Percentiles rank a stretch among this genome's conserved stretches.
These are phyloP conservation scores for Emmonsiellopsis sp. DNA, from an alignment of 2,329 filamentous ascomycete genomes.

Conservation along the genomic window DNA sequence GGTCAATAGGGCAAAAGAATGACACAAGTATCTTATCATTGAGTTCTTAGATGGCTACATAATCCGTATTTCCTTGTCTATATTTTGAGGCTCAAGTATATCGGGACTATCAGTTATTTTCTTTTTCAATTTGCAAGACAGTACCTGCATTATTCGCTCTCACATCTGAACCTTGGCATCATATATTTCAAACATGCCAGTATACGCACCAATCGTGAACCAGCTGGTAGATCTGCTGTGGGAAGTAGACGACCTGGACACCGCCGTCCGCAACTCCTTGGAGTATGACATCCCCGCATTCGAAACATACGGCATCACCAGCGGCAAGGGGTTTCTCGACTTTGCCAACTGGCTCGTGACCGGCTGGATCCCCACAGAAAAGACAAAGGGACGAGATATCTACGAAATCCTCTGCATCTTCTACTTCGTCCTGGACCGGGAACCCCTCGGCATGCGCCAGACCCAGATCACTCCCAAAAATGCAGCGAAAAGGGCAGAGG, in stretches of 20 bases:
- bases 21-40: too few species aligned
- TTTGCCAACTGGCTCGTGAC: constrained; percentile 7
- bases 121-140: too few species aligned
- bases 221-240: constrained; percentile 4
- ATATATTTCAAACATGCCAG: too few species aligned
- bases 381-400: constrained; percentile 25
- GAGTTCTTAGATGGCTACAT: too few species aligned
- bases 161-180: too few species aligned
- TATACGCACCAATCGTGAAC: constrained; percentile 4
- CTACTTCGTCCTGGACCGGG: constrained; percentile 33
- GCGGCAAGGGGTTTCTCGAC: constrained; percentile 8
- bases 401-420: constrained; percentile 32
- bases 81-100: too few species aligned
- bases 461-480: constrained; percentile 22
- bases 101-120: too few species aligned
- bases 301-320: constrained; percentile 7
- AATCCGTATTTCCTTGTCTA: too few species aligned
- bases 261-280: constrained; percentile 6
- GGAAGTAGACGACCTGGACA: constrained; percentile 4
- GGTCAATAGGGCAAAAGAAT: too few species aligned
- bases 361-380: constrained; percentile 30
- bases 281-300: constrained; percentile 7
- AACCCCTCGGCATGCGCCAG: constrained; percentile 20
- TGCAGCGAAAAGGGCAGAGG: constrained; percentile 16
- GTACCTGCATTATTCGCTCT: too few species aligned